These are phyloP conservation scores for Fusarium acutatum DNA, from an alignment of 2,329 filamentous ascomycete species.

Conservation along the genomic window DNA sequence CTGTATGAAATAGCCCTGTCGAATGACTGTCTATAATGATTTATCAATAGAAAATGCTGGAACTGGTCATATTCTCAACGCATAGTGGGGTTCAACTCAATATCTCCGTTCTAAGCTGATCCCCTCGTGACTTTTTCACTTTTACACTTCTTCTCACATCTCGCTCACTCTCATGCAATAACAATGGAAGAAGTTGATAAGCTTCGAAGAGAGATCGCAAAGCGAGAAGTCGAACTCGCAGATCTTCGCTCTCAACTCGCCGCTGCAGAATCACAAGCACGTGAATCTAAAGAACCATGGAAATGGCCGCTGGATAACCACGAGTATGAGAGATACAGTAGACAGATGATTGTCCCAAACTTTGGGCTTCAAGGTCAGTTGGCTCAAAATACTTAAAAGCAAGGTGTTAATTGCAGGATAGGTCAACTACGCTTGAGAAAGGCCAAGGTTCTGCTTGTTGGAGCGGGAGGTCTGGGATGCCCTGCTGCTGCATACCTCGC, in stretches of 20 bases:
- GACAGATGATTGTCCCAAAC: constrained; percentile 88
- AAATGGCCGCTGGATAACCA: constrained; percentile 75
- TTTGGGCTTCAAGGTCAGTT: constrained; percentile 75
- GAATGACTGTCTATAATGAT: fast-evolving
- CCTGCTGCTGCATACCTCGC: constrained; percentile 93
- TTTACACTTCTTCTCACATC: neutral
- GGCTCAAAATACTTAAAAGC: fast-evolving
- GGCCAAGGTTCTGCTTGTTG: constrained; percentile 80
- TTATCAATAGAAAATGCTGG: too few relatives aligned
- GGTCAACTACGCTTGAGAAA: constrained; percentile 79
- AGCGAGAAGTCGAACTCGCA: constrained; percentile 58
- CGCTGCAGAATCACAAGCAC: constrained; percentile 47
- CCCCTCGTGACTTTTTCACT: neutral
- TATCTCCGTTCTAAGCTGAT: neutral
- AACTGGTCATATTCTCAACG: neutral
- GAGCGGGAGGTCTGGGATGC: constrained; percentile 89
- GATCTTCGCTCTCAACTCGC: constrained; percentile 56
- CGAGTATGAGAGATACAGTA: constrained; percentile 87
- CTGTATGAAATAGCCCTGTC: too few relatives aligned
- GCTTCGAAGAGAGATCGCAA: constrained; percentile 58
- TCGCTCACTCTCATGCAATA: neutral
- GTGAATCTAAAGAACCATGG: constrained; percentile 40
- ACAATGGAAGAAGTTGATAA: constrained; percentile 50
- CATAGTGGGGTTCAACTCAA: constrained; percentile 10
- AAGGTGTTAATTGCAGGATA: constrained; percentile 43